Conservation (phyloP, 176 grass and related monocot genomes). For the Typha latifolia region DNA sequence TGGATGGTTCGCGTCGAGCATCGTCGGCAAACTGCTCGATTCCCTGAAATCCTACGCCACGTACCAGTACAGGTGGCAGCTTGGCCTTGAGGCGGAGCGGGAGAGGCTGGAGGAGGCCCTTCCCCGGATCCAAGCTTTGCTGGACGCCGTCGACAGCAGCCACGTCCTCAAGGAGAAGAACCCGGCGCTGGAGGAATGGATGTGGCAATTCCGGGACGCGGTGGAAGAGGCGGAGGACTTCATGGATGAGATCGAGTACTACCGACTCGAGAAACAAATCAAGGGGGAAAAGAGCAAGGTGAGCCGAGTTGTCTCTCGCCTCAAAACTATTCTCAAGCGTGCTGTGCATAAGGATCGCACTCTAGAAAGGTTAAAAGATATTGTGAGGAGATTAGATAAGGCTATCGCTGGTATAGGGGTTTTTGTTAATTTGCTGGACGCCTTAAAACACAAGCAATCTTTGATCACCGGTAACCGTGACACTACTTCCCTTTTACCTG, state of each 20-base stretch:
- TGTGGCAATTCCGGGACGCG: slow-evolving; percentile 17
- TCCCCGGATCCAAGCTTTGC: not conserved
- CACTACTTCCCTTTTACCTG: too few species aligned
- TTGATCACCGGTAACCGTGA: too few species aligned
- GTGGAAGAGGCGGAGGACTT: slow-evolving; percentile 4
- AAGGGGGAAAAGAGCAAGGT: not conserved
- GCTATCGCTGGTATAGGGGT: not conserved
- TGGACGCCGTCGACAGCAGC: not conserved
- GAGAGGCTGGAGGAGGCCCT: not conserved
- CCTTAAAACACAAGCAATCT: too few species aligned
- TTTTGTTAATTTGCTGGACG: too few species aligned
- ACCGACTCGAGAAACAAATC: not conserved
- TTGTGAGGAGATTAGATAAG: not conserved
- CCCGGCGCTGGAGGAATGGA: not conserved
- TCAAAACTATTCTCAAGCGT: not conserved
- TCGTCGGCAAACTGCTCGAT: not conserved
- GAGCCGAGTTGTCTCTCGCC: not conserved
- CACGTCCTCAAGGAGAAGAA: not conserved
- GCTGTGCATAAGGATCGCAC: not conserved
- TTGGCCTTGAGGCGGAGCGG: not conserved
- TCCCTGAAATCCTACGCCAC: not conserved
- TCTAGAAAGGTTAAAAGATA: not conserved
- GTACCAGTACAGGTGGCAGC: not conserved
- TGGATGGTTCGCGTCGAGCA: not conserved
- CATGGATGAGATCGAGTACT: slow-evolving; percentile 16